Percentiles rank a stretch among this genome's conserved stretches.
These are phyloP conservation scores for Endoconidiophora polonica DNA, from an alignment of 2,329 filamentous ascomycete species.

Conservation along the genomic window DNA sequence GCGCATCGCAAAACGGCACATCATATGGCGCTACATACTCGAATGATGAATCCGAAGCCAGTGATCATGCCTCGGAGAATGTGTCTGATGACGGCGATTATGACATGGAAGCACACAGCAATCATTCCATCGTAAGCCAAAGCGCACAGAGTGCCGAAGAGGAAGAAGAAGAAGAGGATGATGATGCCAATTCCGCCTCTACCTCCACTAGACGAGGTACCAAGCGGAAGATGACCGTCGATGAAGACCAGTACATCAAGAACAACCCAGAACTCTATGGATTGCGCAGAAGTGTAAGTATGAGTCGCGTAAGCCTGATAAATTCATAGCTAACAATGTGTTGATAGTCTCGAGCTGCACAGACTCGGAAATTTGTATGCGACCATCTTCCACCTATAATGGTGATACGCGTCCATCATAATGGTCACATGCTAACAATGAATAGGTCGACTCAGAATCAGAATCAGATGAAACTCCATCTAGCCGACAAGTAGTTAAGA, in stretches of 20 bases:
- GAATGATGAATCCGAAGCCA: slow-evolving; percentile 27
- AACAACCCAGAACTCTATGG: slow-evolving; percentile 93
- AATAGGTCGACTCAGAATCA: slow-evolving; percentile 32
- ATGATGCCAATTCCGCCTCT: slow-evolving; percentile 46
- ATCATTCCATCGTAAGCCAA: slow-evolving; percentile 18
- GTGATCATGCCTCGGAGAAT: slow-evolving; percentile 32
- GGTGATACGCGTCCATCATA: neutral
- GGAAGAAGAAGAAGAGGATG: slow-evolving; percentile 7
- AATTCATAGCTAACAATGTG: slow-evolving; percentile 6
- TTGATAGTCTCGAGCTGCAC: slow-evolving; percentile 36
- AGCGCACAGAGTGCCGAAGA: slow-evolving; percentile 11
- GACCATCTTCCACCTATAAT: slow-evolving; percentile 3
- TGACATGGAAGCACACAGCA: slow-evolving; percentile 46
- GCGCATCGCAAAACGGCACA: slow-evolving; percentile 25
- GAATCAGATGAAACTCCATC: slow-evolving; percentile 51
- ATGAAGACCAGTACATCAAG: slow-evolving; percentile 70
- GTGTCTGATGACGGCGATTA: slow-evolving; percentile 58
- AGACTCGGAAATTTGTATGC: slow-evolving; percentile 38
- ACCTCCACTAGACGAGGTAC: slow-evolving; percentile 46
- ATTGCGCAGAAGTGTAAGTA: slow-evolving; percentile 70
- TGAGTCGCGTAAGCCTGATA: slow-evolving; percentile 3
- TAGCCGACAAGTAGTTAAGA: slow-evolving; percentile 46
- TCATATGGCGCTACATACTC: slow-evolving; percentile 24
- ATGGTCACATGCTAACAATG: neutral
- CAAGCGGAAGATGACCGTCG: slow-evolving; percentile 55